Evolutionary conservation across 768 basidiomycete species (phyloP).

Genomic region (Erythrobasidium yunnanense): DNA sequence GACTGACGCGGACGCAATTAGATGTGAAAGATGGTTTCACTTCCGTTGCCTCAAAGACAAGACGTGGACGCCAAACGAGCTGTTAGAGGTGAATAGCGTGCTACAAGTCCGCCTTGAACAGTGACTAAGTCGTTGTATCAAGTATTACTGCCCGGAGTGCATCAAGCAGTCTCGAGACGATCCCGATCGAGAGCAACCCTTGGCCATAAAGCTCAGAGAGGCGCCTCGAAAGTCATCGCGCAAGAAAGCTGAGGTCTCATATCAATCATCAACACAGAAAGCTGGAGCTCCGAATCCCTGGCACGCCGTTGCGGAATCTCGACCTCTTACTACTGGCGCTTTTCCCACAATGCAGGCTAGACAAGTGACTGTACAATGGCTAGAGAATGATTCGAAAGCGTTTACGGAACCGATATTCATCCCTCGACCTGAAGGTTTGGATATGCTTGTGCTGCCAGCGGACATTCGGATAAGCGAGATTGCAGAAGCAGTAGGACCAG

Average conservation of each 20-base stretch:
- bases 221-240: neutral
- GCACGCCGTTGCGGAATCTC: constrained; percentile 13
- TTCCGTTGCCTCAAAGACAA: neutral
- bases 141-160: constrained; percentile 21
- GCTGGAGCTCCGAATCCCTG: constrained; percentile 8
- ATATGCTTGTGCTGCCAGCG: constrained; percentile 73
- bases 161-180: neutral
- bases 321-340: neutral
- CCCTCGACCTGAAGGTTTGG: constrained; percentile 64
- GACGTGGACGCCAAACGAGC: neutral
- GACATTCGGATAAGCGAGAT: constrained; percentile 70
- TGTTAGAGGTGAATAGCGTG: neutral
- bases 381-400: constrained; percentile 47
- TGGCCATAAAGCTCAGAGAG: constrained; percentile 14
- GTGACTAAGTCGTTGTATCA: neutral
- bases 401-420: constrained; percentile 76
- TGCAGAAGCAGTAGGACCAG: constrained; percentile 59
- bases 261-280: neutral
- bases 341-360: constrained; percentile 6
- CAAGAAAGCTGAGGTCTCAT: constrained; percentile 15
- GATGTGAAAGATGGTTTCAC: constrained; percentile 20
- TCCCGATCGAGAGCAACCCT: neutral
- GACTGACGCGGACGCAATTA: neutral
- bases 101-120: neutral
- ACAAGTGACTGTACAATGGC: constrained; percentile 49